phyloP scores from a whole-genome alignment of 441 rosid genomes.

The Populus hybrid region DNA sequence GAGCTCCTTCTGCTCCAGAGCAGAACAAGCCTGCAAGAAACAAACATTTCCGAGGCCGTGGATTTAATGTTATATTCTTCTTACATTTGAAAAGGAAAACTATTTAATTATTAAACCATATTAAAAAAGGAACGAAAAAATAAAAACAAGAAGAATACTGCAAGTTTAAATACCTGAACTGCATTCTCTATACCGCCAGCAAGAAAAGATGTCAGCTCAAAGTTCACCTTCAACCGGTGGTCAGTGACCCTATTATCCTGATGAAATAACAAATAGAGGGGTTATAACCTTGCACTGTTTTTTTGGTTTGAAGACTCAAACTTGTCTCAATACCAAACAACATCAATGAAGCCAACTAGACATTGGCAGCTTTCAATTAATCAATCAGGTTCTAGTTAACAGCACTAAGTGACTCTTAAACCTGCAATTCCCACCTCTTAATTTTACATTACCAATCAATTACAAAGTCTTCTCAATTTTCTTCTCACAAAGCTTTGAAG shows the following conservation, averaged over 20 bases:
- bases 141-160: neutral
- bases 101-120: neutral
- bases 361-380: too few species aligned
- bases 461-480: neutral
- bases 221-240: constrained; percentile 90
- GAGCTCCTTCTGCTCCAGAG: constrained; percentile 85
- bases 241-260: constrained; percentile 95
- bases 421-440: neutral
- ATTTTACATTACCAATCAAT: neutral
- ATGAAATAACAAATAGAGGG: constrained; percentile 13
- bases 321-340: neutral
- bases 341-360: neutral
- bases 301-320: neutral
- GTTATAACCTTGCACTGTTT: constrained; percentile 12
- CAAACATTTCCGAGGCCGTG: constrained; percentile 1
- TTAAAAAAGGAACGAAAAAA: neutral
- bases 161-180: constrained; percentile 57
- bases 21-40: constrained; percentile 60
- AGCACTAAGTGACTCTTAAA: neutral
- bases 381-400: neutral
- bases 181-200: constrained; percentile 73
- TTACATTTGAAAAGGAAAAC: neutral
- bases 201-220: constrained; percentile 74
- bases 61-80: neutral
- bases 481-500: neutral